Percentiles rank a stretch among this genome's conserved stretches.
These are phyloP conservation scores for Tinospora cordifolia DNA, from an alignment of 164 flowering plant species.

Conservation along the genomic window DNA sequence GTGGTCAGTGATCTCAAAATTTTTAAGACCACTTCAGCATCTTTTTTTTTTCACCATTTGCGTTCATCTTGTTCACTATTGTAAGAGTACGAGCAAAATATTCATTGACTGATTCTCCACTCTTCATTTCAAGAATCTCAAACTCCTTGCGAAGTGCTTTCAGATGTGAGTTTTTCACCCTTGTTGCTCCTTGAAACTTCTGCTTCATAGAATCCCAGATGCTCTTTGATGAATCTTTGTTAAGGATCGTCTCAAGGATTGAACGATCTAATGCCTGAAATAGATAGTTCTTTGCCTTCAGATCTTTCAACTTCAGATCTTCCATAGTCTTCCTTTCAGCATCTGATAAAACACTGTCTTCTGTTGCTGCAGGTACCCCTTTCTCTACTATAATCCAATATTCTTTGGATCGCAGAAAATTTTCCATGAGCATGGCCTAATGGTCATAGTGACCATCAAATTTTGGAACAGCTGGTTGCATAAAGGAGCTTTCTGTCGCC, in stretches of 20 bases:
- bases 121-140: constrained; percentile 2
- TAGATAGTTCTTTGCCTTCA: neutral
- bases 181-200: neutral
- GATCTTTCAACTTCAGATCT: constrained; percentile 3
- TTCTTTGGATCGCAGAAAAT: neutral
- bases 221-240: neutral
- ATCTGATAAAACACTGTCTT: neutral
- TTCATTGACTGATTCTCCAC: neutral
- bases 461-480: no score
- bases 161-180: neutral
- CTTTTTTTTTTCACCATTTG: neutral
- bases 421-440: neutral
- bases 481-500: no score
- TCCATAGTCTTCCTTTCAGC: neutral
- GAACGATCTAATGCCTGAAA: neutral
- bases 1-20: constrained; percentile 1
- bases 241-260: neutral
- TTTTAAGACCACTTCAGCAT: neutral
- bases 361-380: neutral
- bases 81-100: constrained; percentile 1
- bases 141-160: neutral
- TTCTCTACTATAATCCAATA: constrained; percentile 5
- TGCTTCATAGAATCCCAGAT: constrained; percentile 4
- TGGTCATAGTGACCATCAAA: neutral
- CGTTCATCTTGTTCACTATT: neutral